Evolutionary conservation across 139 green algal genomes (phyloP), one percentile per base, ranked within the genome.

Genomic region (Chlorella sp.): DNA sequence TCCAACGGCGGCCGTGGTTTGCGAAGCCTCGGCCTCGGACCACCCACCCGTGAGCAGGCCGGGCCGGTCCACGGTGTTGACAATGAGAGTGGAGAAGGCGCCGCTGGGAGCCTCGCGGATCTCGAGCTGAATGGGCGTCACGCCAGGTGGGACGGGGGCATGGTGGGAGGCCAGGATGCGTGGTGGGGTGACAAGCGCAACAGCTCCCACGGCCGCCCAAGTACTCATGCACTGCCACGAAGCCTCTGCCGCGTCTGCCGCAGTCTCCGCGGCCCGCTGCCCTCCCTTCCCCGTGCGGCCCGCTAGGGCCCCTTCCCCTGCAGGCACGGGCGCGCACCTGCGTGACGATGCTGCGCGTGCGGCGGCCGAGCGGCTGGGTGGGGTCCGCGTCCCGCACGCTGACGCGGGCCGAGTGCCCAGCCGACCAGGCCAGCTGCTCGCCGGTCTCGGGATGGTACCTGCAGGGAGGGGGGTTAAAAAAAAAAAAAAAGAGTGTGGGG

Each of bases 391-490:
- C 53, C 8, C 62, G 60, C 23, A n/a, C n/a, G n/a, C n/a, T n/a
- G n/a, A n/a, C n/a, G n/a, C n/a, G n/a, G n/a, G n/a, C n/a, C n/a
- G n/a, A n/a, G n/a, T n/a, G n/a, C n/a, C n/a, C n/a, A n/a, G n/a
- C n/a, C n/a, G n/a, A n/a, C 72, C 71, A 88, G 0, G 67, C 78
- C 51, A 90, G 76, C 35, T 85, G 70, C 38, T 85, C 76, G 31
- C 53, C 67, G 11, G 62, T 75, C 76, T 97, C 94, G 6, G 95
- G 95, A 84, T 96, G 93, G 73, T 87, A 97, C 17, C 11, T 94
- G 69, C 70, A 97, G 79, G 77, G 86, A 92, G 51, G 86, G 87
- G 36, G 95, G 80, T 14, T 33, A 11, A 56, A 15, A 29, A 56
- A 15, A 8, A 27, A 3, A 11, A 3, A 15, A 15, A 56, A 29